A percentile compares a stretch with the other conserved stretches of the same genome.
Evolutionary conservation across 2,329 filamentous ascomycete species (phyloP).

Genomic region (Fonsecaea nubica): DNA sequence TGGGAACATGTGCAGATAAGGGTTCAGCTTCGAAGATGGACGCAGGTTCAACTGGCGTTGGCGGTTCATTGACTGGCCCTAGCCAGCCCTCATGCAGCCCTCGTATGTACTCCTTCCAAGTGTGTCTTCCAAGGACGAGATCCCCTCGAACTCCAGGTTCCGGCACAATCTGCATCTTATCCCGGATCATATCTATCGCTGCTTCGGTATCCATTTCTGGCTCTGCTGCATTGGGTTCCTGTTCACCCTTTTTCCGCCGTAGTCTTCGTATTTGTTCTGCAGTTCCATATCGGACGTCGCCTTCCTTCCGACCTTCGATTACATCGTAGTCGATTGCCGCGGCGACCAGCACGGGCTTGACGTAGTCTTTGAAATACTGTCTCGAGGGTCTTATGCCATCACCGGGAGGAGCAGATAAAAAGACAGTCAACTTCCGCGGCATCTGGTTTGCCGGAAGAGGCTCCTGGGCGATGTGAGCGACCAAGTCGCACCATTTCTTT

Average conservation of each 20-base stretch:
- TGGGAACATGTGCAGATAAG: slow-evolving; percentile 41
- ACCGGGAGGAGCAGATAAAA: slow-evolving; percentile 82
- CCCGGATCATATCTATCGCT: slow-evolving; percentile 67
- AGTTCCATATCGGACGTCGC: slow-evolving; percentile 85
- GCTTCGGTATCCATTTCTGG: slow-evolving; percentile 63
- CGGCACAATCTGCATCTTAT: slow-evolving; percentile 70
- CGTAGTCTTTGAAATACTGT: slow-evolving; percentile 93
- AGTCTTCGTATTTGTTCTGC: slow-evolving; percentile 80
- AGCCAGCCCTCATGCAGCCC: slow-evolving; percentile 97
- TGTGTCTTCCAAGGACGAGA: slow-evolving; percentile 84
- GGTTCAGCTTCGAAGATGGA: slow-evolving; percentile 34
- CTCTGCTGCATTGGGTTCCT: slow-evolving; percentile 51
- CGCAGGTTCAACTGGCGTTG: slow-evolving; percentile 28
- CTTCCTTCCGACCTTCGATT: slow-evolving; percentile 86
- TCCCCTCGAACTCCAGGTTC: slow-evolving; percentile 81
- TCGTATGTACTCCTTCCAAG: slow-evolving; percentile 96
- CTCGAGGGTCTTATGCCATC: slow-evolving; percentile 84
- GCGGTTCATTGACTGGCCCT: slow-evolving; percentile 75
- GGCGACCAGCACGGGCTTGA: slow-evolving; percentile 89
- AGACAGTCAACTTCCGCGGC: slow-evolving; percentile 84
- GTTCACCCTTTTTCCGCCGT: slow-evolving; percentile 67
- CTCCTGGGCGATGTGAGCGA: slow-evolving; percentile 82
- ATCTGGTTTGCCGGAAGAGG: slow-evolving; percentile 74
- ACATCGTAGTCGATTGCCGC: slow-evolving; percentile 96
- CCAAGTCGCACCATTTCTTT: slow-evolving; percentile 82